A percentile compares a stretch with the other conserved stretches of the same genome.
phyloP scores from a whole-genome alignment of 2,329 filamentous ascomycete species.

The Exserohilum rostratum region DNA sequence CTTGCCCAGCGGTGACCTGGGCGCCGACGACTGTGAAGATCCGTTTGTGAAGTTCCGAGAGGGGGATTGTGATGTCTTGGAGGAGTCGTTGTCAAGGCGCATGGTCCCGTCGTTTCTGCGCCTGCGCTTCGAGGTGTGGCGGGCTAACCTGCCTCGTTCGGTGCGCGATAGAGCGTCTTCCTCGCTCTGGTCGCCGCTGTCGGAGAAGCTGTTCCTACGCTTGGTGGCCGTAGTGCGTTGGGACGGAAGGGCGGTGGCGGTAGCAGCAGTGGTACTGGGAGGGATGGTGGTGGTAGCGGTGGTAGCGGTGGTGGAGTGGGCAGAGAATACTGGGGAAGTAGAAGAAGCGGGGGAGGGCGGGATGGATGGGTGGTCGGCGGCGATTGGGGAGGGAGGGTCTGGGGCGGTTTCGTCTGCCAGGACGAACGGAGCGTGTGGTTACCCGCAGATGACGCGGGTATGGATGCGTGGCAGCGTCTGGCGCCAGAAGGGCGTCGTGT shows the following conservation, averaged over 20 bases:
- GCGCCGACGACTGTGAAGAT: slow-evolving; percentile 45
- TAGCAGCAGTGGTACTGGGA: slow-evolving; percentile 25
- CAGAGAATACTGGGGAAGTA: slow-evolving; percentile 17
- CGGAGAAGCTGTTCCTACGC: slow-evolving; percentile 43
- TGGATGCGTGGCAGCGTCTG: slow-evolving; percentile 25
- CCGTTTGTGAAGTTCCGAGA: slow-evolving; percentile 48
- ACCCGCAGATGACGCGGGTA: slow-evolving; percentile 42
- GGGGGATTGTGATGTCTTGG: slow-evolving; percentile 47
- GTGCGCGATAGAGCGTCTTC: slow-evolving; percentile 18
- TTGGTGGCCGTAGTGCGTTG: slow-evolving; percentile 30
- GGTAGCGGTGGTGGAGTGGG: slow-evolving; percentile 25
- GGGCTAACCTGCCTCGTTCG: slow-evolving; percentile 40
- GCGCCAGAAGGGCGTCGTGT: slow-evolving; percentile 26
- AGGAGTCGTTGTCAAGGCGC: slow-evolving; percentile 52
- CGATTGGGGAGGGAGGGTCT: slow-evolving; percentile 64
- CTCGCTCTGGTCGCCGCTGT: slow-evolving; percentile 33
- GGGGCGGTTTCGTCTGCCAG: slow-evolving; percentile 73
- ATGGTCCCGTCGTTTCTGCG: slow-evolving; percentile 50
- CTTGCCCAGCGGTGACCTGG: slow-evolving; percentile 43
- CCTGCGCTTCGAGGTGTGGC: slow-evolving; percentile 51
- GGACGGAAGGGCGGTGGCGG: slow-evolving; percentile 20
- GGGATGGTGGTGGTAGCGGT: slow-evolving; percentile 20
- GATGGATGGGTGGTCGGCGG: slow-evolving; percentile 69
- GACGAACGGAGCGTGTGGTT: slow-evolving; percentile 58
- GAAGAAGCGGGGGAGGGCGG: slow-evolving; percentile 16